Evolutionary conservation across 2,329 filamentous ascomycete species (phyloP), one percentile per base, ranked within the genome.

Genomic region (Xylariaceae sp.): DNA sequence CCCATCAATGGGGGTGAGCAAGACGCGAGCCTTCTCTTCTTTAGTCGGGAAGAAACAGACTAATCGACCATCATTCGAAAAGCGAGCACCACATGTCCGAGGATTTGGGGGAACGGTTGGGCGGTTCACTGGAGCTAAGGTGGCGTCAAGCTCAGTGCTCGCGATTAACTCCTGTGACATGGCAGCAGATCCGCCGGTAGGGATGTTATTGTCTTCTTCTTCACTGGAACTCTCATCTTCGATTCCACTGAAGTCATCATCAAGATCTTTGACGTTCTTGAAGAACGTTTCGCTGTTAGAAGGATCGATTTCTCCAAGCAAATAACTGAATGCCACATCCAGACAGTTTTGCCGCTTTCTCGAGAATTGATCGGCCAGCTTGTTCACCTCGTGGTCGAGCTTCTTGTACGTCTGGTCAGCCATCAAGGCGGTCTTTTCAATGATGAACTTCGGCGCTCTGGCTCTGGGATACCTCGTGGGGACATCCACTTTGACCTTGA

Each of bases 201-300:
- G 78, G 9, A 82, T 80, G 23, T 80, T 77, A 51, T 77, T 77
- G 17, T 92, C 90, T 64, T 92, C 89, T 61, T 90, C 88, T 63
- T 91, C 88, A 67, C 89, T 95, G 2, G 91, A 97, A 65, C 90
- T 93, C 64, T 94, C 90, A 59, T 89, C 88, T 35, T 78, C 81
- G 41, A 85, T 73, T 2, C 76, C 83, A 60, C 81, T 82, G 4
- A 83, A 68, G 51, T 80, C 78, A 67, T 84, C 80, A 57, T 83
- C 84, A 6, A 85, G 73, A 64, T 89, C 86, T 64, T 85, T 80
- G 9, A 87, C 83, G 62, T 84, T 84, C 63, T 84, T 83, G 68
- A 87, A 86, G 61, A 83, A 81, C 0, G 80, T 81, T 5, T 83
- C 83, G 67, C 84, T 86, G 49, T 76, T 78, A 53, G 84, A 81